Percentiles rank a stretch among this genome's conserved stretches.
phyloP scores from a whole-genome alignment of 2,329 filamentous ascomycete genomes.

The Pseudocercospora cruenta region DNA sequence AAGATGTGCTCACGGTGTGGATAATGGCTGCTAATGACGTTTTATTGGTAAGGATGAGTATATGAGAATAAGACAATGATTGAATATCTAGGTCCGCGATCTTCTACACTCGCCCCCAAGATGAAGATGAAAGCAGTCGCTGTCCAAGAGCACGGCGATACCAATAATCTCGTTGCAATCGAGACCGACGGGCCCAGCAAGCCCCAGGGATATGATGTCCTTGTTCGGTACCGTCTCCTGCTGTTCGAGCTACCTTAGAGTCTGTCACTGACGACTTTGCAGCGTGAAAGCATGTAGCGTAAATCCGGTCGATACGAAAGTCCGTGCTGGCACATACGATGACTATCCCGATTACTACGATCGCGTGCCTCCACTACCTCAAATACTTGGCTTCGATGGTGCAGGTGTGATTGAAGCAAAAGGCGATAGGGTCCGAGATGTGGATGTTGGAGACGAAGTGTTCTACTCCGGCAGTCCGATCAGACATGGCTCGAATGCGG shows the following conservation, averaged over 20 bases:
- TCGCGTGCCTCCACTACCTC: conserved; percentile 36
- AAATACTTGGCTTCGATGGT: conserved; percentile 51
- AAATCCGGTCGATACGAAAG: conserved; percentile 48
- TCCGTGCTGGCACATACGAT: conserved; percentile 40
- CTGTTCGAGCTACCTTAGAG: background rate
- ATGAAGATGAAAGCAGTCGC: conserved; percentile 40
- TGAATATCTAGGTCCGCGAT: background rate
- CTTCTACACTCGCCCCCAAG: background rate
- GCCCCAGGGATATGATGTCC: conserved; percentile 41
- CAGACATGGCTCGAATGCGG: conserved; percentile 47
- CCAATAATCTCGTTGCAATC: conserved; percentile 35
- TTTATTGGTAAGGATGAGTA: background rate
- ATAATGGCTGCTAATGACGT: background rate
- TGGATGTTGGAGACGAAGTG: conserved; percentile 49
- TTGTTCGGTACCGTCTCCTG: conserved; percentile 37
- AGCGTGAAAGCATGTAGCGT: conserved; percentile 44
- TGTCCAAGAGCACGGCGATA: conserved; percentile 36
- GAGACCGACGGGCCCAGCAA: conserved; percentile 39
- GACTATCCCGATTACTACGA: conserved; percentile 45
- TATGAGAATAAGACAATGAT: background rate
- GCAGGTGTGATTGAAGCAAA: conserved; percentile 43
- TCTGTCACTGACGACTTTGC: conserved; percentile 2
- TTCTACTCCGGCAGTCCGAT: conserved; percentile 48
- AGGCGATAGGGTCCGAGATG: conserved; percentile 40
- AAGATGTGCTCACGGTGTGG: background rate